Evolutionary conservation across 2,329 filamentous ascomycete genomes (phyloP), one percentile per base, ranked within the genome.

Genomic region (Cordyceps farinosa): DNA sequence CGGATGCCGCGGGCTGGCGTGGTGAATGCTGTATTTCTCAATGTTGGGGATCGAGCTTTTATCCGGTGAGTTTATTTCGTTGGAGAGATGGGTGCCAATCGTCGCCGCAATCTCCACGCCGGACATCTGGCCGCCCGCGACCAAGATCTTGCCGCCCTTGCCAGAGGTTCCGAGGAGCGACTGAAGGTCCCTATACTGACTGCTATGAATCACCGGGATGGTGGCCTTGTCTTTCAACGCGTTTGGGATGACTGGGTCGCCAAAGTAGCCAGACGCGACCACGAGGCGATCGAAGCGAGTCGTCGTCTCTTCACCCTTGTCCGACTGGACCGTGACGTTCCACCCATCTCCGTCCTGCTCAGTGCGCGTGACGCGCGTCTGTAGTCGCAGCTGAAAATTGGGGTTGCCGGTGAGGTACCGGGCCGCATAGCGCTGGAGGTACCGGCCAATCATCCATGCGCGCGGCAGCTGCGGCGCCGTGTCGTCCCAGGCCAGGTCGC

Each of bases 41-140:
- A 80, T 69, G 51, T 80, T 74, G 0, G 73, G 61, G 5, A 85
- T 74, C 0, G 68, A 61, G 36, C 73, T 78, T 1, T 74, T 65
- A 0, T 74, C 76, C 0, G 87, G 83, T 0, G 84, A 82, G 71
- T 89, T 78, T 13, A 75, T 74, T 3, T 83, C 82, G 6, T 86
- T 86, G 0, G 90, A 93, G 1, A 94, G 74, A 66, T 92, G 86
- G 5, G 86, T 80, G 11, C 90, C 90, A 56, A 93, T 84, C 2
- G 87, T 87, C 10, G 86, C 87, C 0, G 90, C 88, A 55, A 89
- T 88, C 76, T 96, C 91, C 5, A 90, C 84, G 0, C 90, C 91
- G 2, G 90, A 94, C 83, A 95, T 92, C 69, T 92, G 90, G 0
- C 90, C 91, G 0, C 91, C 91, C 1, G 92, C 84, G 0, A 96